These are phyloP conservation scores for Ceratocystis destructans DNA, from an alignment of 2,329 filamentous ascomycete species.

Conservation along the genomic window DNA sequence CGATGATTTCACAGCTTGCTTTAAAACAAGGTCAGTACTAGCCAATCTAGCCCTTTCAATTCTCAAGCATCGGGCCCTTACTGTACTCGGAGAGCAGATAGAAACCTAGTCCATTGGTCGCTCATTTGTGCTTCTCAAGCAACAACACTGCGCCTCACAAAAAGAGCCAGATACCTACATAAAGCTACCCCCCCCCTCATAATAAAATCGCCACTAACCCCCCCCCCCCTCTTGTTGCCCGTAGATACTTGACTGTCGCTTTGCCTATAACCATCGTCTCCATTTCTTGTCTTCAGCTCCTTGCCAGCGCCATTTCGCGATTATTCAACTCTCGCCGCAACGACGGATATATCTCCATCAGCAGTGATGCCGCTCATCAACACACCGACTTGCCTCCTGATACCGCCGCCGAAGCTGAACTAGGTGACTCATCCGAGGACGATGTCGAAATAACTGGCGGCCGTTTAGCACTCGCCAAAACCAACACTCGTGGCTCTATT, in stretches of 20 bases:
- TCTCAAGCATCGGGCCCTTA: no score
- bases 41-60: not conserved
- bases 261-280: constrained; percentile 60
- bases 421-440: constrained; percentile 44
- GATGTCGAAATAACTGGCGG: constrained; percentile 44
- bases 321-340: not conserved
- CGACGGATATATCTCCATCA: constrained; percentile 15
- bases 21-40: constrained; percentile 50
- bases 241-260: constrained; percentile 65
- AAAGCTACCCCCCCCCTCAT: not conserved
- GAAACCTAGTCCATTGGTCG: constrained; percentile 4
- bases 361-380: constrained; percentile 25
- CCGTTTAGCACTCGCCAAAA: constrained; percentile 44
- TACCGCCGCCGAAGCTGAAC: constrained; percentile 28
- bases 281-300: constrained; percentile 55
- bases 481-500: constrained; percentile 47
- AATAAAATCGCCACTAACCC: not conserved
- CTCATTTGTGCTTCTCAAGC: not conserved
- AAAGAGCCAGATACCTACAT: not conserved
- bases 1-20: constrained; percentile 51
- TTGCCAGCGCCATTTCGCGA: constrained; percentile 28
- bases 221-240: not conserved
- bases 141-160: not conserved
- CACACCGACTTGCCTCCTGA: constrained; percentile 42
- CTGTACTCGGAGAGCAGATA: no score